These are phyloP conservation scores for Fragaria iinumae DNA, from an alignment of 306 rosid genomes.

Conservation along the genomic window DNA sequence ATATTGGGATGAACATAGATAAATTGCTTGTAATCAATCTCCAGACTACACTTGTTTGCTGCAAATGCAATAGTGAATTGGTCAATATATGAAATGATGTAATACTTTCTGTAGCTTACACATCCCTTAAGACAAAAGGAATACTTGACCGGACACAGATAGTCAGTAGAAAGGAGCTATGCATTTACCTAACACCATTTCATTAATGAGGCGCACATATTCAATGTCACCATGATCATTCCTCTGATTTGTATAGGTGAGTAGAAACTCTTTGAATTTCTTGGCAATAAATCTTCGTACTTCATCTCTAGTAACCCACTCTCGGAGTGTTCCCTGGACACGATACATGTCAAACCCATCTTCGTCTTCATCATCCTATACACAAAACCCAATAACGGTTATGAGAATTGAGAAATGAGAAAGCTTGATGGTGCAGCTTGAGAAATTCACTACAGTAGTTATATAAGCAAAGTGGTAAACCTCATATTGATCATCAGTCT, in stretches of 20 bases:
- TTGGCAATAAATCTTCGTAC: conserved; percentile 91
- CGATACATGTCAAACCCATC: conserved; percentile 82
- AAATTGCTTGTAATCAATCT: conserved; percentile 93
- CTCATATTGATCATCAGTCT: conserved; percentile 78
- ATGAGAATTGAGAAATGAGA: conserved; percentile 11
- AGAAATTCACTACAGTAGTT: background rate
- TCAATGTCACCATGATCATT: conserved; percentile 62
- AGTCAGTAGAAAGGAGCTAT: background rate
- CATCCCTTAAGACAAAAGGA: background rate
- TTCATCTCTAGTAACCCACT: conserved; percentile 96
- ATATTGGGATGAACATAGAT: conserved; percentile 94
- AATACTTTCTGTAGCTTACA: background rate
- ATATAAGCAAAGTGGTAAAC: conserved; percentile 24
- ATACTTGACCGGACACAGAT: background rate
- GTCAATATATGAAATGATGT: background rate
- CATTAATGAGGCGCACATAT: conserved; percentile 81
- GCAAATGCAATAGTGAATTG: conserved; percentile 32
- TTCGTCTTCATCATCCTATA: conserved; percentile 77
- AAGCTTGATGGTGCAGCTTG: too few relatives aligned
- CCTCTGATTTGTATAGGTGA: conserved; percentile 70
- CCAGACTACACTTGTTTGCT: conserved; percentile 92
- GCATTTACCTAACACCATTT: conserved; percentile 88
- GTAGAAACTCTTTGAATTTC: conserved; percentile 81
- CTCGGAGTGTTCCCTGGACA: conserved; percentile 91
- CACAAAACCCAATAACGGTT: background rate